phyloP scores from a whole-genome alignment of 2,329 filamentous ascomycete species.

The Zasmidium angulare region DNA sequence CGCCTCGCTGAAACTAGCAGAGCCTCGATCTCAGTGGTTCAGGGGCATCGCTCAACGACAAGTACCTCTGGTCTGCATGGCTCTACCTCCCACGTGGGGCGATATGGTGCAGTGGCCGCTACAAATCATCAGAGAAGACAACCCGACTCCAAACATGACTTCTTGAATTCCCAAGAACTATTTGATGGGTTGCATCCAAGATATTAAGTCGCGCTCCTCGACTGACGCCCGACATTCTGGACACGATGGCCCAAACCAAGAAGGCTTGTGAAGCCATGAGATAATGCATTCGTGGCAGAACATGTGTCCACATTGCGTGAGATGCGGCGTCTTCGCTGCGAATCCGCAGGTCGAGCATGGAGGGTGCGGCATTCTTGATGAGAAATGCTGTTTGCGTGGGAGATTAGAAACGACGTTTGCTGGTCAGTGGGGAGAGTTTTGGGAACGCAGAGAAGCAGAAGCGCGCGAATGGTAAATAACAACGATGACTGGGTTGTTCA shows the following conservation, averaged over 20 bases:
- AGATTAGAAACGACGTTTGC: no score
- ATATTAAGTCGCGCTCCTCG: not conserved
- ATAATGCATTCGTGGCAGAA: no score
- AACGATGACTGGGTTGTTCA: no score
- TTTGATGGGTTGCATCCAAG: not conserved
- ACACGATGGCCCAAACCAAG: not conserved
- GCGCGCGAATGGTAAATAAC: no score
- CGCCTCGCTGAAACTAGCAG: constrained; percentile 25
- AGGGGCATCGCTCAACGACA: constrained; percentile 25
- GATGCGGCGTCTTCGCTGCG: no score
- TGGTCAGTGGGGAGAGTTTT: no score
- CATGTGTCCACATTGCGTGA: no score
- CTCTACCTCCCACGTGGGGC: constrained; percentile 19
- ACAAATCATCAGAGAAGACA: constrained; percentile 8
- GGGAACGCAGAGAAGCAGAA: no score
- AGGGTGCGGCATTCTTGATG: no score
- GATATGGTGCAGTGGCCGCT: constrained; percentile 24
- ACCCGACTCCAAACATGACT: not conserved
- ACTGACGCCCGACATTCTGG: not conserved
- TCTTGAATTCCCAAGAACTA: not conserved
- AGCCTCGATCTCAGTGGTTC: constrained; percentile 24
- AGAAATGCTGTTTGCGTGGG: no score
- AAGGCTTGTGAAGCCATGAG: no score
- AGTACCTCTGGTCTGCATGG: constrained; percentile 19
- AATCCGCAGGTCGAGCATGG: no score